These are phyloP conservation scores for Penicillium sp. DNA, from an alignment of 2,329 filamentous ascomycete species.

Conservation along the genomic window DNA sequence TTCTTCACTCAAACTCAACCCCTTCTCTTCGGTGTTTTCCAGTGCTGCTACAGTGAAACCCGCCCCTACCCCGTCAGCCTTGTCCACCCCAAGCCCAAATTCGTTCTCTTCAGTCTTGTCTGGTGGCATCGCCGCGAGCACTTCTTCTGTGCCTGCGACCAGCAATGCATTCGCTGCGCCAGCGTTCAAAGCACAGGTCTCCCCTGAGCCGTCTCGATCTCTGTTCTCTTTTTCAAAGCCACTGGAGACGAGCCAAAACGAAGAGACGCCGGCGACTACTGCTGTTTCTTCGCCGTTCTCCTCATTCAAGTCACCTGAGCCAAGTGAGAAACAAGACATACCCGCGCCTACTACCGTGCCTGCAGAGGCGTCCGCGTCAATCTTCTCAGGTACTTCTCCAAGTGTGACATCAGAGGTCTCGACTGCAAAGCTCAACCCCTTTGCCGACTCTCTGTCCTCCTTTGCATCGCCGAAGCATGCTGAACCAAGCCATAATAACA, in stretches of 20 bases:
- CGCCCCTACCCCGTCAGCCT: not conserved
- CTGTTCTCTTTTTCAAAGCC: constrained; percentile 8
- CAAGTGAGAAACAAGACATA: not conserved
- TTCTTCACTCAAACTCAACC: not conserved
- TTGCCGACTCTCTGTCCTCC: constrained; percentile 1
- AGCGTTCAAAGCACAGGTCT: not conserved
- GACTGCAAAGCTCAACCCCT: constrained; percentile 1
- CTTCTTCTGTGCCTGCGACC: not conserved
- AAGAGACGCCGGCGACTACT: not conserved
- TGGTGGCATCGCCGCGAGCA: not conserved
- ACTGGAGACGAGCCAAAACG: not conserved
- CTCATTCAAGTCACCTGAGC: constrained; percentile 1
- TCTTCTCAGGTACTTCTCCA: not conserved
- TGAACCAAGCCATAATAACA: not conserved
- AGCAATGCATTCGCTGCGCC: not conserved
- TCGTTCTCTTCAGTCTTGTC: not conserved
- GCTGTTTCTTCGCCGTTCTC: not conserved
- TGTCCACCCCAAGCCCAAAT: not conserved
- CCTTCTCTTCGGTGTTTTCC: not conserved
- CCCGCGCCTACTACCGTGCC: not conserved
- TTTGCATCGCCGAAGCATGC: constrained; percentile 1
- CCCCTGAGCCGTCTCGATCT: not conserved
- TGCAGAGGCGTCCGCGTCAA: not conserved
- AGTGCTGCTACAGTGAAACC: not conserved
- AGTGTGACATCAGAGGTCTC: not conserved